phyloP scores from a whole-genome alignment of 495 filamentous ascomycete species.

The Saxophila tyrrhenica region DNA sequence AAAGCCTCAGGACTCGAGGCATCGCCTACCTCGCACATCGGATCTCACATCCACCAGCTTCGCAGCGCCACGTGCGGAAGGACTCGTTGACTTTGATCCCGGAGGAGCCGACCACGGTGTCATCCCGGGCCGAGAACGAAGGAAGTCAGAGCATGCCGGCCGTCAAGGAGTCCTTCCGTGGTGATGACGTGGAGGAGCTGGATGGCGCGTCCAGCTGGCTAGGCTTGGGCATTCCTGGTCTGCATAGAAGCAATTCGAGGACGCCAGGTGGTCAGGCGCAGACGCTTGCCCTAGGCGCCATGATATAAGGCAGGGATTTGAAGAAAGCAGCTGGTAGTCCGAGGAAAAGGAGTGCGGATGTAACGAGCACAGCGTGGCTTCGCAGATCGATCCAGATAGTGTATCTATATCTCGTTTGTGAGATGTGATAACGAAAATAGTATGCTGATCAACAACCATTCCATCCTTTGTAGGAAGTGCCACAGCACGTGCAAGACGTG shows the following conservation, averaged over 20 bases:
- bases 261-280: neutral
- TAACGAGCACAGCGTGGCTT: too few species aligned
- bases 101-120: neutral
- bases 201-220: neutral
- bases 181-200: neutral
- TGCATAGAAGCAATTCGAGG: neutral
- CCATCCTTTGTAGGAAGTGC: neutral
- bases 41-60: neutral
- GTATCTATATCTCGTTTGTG: neutral
- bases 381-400: neutral
- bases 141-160: neutral
- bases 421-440: neutral
- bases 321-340: neutral
- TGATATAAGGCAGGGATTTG: neutral
- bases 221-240: neutral
- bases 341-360: neutral
- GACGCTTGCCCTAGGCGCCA: neutral
- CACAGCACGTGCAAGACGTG: neutral
- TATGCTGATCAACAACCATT: neutral
- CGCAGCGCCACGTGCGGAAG: neutral
- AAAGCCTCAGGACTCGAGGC: conserved; percentile 8
- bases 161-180: neutral
- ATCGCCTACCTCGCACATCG: conserved; percentile 9
- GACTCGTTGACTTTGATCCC: neutral
- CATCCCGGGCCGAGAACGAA: neutral